Evolutionary conservation across 75 land plant species (phyloP).

Genomic region (Adiantum capillusveneris): DNA sequence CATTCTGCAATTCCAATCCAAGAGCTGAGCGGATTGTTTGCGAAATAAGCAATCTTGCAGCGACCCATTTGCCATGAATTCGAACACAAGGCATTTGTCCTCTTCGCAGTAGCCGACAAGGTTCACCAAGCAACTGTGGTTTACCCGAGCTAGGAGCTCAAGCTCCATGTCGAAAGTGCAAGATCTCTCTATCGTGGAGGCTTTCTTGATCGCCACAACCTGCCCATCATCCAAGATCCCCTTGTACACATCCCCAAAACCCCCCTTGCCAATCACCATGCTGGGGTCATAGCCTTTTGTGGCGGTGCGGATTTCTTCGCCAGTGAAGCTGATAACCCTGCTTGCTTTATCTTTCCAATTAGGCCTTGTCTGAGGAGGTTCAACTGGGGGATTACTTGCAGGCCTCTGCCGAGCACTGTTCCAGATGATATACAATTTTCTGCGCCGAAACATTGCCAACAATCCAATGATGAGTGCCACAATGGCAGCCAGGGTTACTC

Average conservation of each 20-base stretch:
- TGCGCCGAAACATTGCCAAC: background rate
- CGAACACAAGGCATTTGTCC: constrained; percentile 19
- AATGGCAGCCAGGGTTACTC: background rate
- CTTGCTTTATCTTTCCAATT: background rate
- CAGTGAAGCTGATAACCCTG: constrained; percentile 24
- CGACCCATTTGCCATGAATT: constrained; percentile 29
- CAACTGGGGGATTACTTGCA: background rate
- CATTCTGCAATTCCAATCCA: constrained; percentile 65
- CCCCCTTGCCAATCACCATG: constrained; percentile 23
- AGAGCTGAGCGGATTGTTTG: constrained; percentile 14
- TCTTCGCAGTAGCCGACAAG: constrained; percentile 20
- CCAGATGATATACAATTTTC: background rate
- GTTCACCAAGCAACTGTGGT: constrained; percentile 19
- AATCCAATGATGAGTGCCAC: background rate
- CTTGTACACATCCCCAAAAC: constrained; percentile 19
- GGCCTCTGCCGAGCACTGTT: background rate
- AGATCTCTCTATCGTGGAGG: background rate
- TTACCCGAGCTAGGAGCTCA: constrained; percentile 14
- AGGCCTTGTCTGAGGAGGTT: background rate
- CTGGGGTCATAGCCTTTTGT: constrained; percentile 35
- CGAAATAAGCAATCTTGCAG: constrained; percentile 14
- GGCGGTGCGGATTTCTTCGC: constrained; percentile 62
- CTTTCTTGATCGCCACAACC: constrained; percentile 21
- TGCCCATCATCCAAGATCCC: constrained; percentile 12
- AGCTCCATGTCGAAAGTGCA: constrained; percentile 18